Evolutionary conservation across 2,329 filamentous ascomycete species (phyloP).

Genomic region (Aspergillus ochraceus): DNA sequence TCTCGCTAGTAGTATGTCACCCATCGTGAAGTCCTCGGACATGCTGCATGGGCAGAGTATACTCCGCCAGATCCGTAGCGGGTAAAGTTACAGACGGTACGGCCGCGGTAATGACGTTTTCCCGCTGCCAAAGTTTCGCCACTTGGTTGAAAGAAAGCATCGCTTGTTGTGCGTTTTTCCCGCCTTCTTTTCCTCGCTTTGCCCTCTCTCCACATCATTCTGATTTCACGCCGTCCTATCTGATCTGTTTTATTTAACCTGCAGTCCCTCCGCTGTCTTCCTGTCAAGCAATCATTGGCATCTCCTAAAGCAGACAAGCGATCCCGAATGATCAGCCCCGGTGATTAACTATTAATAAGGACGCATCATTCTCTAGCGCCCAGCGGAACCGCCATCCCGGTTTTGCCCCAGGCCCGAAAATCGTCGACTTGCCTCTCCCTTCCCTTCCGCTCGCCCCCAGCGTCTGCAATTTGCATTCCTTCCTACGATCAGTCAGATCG

Average conservation of each 20-base stretch:
- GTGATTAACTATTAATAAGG: neutral
- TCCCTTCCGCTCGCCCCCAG: conserved; percentile 6
- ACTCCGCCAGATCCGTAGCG: no score
- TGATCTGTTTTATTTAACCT: neutral
- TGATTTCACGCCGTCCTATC: neutral
- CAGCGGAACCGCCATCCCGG: conserved; percentile 24
- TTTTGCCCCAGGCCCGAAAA: conserved; percentile 19
- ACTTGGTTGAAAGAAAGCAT: neutral
- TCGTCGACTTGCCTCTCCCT: conserved; percentile 3
- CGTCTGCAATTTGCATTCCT: neutral
- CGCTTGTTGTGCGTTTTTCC: conserved; percentile 1
- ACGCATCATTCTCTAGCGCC: conserved; percentile 14
- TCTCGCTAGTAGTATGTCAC: no score
- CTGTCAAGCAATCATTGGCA: neutral
- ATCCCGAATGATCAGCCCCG: conserved; percentile 1
- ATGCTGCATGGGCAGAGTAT: no score
- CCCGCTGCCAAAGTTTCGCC: neutral
- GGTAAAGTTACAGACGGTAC: conserved; percentile 17
- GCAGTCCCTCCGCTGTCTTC: neutral
- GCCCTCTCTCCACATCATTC: neutral
- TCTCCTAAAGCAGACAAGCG: neutral
- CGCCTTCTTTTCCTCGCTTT: neutral
- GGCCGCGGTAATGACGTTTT: conserved; percentile 15
- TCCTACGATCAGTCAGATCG: neutral
- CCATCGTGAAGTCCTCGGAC: no score